These are phyloP conservation scores for Mucor saturninus DNA, from an alignment of 371 early-diverging fungal genomes.

Conservation along the genomic window DNA sequence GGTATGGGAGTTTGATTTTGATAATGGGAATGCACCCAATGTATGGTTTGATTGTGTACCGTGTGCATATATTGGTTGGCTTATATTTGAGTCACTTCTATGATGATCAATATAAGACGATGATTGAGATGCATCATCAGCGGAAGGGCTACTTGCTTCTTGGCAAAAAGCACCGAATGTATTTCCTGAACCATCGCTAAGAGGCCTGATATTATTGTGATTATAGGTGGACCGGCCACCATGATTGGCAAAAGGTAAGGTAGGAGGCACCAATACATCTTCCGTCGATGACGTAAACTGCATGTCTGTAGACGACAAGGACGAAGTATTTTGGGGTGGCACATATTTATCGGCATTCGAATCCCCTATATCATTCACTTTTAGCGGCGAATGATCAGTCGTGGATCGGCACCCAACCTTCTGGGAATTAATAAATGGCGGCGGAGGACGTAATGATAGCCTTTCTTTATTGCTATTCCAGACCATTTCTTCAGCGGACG, in stretches of 20 bases:
- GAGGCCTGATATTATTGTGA: constrained; percentile 9
- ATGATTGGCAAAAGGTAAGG: constrained; percentile 17
- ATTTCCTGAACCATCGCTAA: constrained; percentile 25
- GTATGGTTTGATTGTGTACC: constrained; percentile 22
- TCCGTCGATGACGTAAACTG: constrained; percentile 7
- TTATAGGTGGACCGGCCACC: not conserved
- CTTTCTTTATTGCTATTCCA: constrained; percentile 8
- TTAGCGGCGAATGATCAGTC: constrained; percentile 2
- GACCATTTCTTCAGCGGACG: not conserved
- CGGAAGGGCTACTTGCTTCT: not conserved
- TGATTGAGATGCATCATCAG: constrained; percentile 19
- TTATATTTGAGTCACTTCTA: not conserved
- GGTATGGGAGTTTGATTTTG: not conserved
- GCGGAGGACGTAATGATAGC: constrained; percentile 13
- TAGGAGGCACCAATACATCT: constrained; percentile 11
- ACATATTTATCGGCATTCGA: constrained; percentile 4
- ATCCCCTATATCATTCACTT: not conserved
- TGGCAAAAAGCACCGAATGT: constrained; percentile 21
- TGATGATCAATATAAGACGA: constrained; percentile 1
- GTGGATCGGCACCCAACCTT: constrained; percentile 6
- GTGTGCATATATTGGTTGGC: not conserved
- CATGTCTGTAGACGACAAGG: not conserved
- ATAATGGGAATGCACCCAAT: constrained; percentile 2
- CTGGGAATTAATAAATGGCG: constrained; percentile 5
- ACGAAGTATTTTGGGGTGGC: not conserved